phyloP scores from a whole-genome alignment of 441 rosid species.

The Iberis amara region DNA sequence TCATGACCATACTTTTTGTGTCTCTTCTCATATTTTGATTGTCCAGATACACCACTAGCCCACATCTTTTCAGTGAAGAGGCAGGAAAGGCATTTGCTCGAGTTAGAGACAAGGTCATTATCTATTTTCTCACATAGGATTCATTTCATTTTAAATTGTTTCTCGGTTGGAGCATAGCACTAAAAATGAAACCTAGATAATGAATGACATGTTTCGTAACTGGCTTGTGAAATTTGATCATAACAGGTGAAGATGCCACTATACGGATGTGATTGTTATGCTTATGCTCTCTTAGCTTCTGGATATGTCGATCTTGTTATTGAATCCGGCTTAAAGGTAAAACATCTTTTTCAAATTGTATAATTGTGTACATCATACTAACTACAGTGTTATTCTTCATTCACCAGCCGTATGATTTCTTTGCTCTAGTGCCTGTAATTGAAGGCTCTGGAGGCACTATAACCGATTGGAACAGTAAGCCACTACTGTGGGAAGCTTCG shows the following conservation, averaged over 20 bases:
- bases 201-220: too few relatives aligned
- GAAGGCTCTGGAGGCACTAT: conserved; percentile 88
- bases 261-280: conserved; percentile 97
- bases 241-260: conserved; percentile 79
- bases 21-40: conserved; percentile 14
- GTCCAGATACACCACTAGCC: conserved; percentile 87
- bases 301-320: conserved; percentile 92
- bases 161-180: background rate
- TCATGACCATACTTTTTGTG: conserved; percentile 7
- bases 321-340: conserved; percentile 89
- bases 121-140: conserved; percentile 14
- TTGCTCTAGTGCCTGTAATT: conserved; percentile 80
- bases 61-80: conserved; percentile 75
- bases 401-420: conserved; percentile 86
- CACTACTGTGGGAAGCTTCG: conserved; percentile 75
- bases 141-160: conserved; percentile 11
- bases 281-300: conserved; percentile 92
- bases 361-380: conserved; percentile 3
- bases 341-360: background rate
- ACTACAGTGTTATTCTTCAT: conserved; percentile 13
- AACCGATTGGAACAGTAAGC: conserved; percentile 77
- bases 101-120: conserved; percentile 73
- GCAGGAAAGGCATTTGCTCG: conserved; percentile 82
- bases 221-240: conserved; percentile 17
- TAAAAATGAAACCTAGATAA: background rate